A percentile compares a stretch with the other conserved stretches of the same genome.
Conservation (phyloP, 257 asterid genomes). For the Sherardia arvensis region DNA sequence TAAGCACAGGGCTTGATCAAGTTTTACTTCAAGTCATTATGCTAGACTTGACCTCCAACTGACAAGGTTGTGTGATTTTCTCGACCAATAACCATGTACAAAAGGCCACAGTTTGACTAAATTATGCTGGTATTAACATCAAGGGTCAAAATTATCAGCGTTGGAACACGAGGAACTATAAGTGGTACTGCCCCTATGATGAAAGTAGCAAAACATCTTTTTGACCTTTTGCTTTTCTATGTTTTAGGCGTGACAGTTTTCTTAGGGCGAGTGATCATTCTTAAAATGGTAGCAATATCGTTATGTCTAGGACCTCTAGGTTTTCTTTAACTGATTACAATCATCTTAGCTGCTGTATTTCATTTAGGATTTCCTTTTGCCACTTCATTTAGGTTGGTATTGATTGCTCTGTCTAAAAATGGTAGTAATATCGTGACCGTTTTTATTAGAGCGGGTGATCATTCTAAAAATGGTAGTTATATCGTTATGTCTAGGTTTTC, state of each 20-base stretch:
- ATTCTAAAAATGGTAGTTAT: neutral
- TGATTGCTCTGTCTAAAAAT: constrained; percentile 6
- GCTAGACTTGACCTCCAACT: neutral
- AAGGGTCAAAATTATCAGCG: neutral
- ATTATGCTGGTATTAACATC: neutral
- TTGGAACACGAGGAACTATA: neutral
- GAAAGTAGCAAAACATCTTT: neutral
- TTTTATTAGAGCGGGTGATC: neutral
- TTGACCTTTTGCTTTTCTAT: neutral
- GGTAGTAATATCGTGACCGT: too few species aligned
- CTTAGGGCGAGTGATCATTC: neutral
- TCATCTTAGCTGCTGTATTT: neutral
- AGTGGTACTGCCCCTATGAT: neutral
- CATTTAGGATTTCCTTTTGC: neutral
- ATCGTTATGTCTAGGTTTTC: neutral
- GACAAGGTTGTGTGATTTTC: neutral
- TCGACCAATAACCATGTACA: neutral
- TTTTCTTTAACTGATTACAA: neutral
- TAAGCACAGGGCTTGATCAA: neutral
- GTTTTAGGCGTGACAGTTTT: neutral
- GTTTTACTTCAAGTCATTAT: neutral
- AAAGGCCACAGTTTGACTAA: neutral
- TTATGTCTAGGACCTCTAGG: neutral
- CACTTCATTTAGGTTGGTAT: neutral
- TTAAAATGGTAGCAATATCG: neutral